Percentiles rank a stretch among this genome's conserved stretches.
phyloP scores from a whole-genome alignment of 1,139 yeast genomes.

The Debaryomycetaceae sp. region DNA sequence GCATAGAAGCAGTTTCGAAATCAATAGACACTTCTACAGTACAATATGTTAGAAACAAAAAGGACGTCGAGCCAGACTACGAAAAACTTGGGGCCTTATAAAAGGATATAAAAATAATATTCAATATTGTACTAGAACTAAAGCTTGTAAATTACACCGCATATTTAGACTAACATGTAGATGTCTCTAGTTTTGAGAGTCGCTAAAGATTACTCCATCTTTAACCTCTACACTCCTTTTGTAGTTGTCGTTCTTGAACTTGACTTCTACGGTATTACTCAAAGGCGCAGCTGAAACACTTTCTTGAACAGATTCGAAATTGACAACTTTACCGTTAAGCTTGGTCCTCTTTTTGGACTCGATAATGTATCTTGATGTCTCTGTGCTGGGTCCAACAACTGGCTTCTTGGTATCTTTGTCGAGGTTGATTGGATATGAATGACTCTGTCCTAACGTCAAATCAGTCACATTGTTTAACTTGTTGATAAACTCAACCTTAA shows the following conservation, averaged over 20 bases:
- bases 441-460: slow-evolving; percentile 4
- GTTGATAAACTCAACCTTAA: slow-evolving; percentile 9
- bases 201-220: slow-evolving; percentile 9
- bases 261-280: slow-evolving; percentile 6
- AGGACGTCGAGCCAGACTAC: slow-evolving; percentile 22
- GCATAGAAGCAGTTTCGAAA: slow-evolving; percentile 34
- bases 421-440: slow-evolving; percentile 14
- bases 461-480: slow-evolving; percentile 5
- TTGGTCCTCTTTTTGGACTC: slow-evolving; percentile 9
- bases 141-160: not conserved
- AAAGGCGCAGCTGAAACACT: slow-evolving; percentile 13
- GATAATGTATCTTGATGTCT: slow-evolving; percentile 6
- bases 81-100: slow-evolving; percentile 11
- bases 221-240: slow-evolving; percentile 5
- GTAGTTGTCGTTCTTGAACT: slow-evolving; percentile 9
- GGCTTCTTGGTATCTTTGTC: slow-evolving; percentile 9
- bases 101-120: not conserved
- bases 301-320: slow-evolving; percentile 11
- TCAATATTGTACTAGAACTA: not conserved
- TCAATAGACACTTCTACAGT: slow-evolving; percentile 37
- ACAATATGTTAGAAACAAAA: slow-evolving; percentile 25
- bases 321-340: slow-evolving; percentile 9
- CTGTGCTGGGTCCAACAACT: slow-evolving; percentile 7
- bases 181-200: slow-evolving; percentile 1
- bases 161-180: not conserved